These are phyloP conservation scores for Tilletia caries DNA, from an alignment of 1,284 basidiomycete genomes.

Conservation along the genomic window DNA sequence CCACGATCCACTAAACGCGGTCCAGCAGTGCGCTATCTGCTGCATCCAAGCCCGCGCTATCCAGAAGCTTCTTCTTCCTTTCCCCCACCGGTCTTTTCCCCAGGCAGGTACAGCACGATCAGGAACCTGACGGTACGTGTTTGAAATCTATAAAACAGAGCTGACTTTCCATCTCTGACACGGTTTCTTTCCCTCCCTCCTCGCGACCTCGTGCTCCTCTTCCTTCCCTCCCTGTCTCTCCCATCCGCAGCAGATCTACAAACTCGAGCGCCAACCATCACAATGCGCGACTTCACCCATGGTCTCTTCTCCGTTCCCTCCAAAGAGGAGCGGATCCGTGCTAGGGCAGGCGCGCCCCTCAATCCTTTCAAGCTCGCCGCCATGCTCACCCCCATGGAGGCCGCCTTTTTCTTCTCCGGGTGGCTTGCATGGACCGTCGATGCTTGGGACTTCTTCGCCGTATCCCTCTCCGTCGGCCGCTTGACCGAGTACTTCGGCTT, in stretches of 20 bases:
- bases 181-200: too few species aligned
- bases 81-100: too few species aligned
- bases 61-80: too few species aligned
- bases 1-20: too few species aligned
- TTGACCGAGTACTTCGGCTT: conserved; percentile 24
- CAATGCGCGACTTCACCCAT: conserved; percentile 43
- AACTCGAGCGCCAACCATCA: conserved; percentile 12
- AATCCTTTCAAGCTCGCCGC: conserved; percentile 44
- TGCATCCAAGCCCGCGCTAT: too few species aligned
- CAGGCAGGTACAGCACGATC: too few species aligned
- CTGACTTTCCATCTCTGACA: too few species aligned
- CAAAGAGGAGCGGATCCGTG: conserved; percentile 39
- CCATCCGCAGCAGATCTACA: background rate
- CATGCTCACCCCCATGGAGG: conserved; percentile 41
- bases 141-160: too few species aligned
- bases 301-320: conserved; percentile 47
- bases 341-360: conserved; percentile 39
- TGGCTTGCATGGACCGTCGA: conserved; percentile 46
- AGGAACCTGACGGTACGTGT: too few species aligned
- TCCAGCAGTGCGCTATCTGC: too few species aligned
- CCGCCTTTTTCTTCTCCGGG: conserved; percentile 40
- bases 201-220: too few species aligned
- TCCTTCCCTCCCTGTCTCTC: background rate
- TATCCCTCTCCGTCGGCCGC: conserved; percentile 38
- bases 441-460: conserved; percentile 50